Conservation (phyloP, 2,329 filamentous ascomycete genomes). For the Neonectria neomacrospora region DNA sequence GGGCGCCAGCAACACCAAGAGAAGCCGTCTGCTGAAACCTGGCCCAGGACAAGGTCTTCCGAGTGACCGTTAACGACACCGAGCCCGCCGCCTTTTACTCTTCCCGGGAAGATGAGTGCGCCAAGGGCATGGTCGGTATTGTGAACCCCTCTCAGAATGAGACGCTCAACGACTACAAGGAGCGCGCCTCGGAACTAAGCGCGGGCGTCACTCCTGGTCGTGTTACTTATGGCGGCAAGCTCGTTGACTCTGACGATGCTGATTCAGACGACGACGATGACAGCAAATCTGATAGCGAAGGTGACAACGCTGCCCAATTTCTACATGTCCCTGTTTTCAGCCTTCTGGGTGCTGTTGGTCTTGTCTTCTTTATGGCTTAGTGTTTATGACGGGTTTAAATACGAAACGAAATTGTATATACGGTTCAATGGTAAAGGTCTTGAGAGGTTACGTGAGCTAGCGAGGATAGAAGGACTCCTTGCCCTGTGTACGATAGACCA, state of each 20-base stretch:
- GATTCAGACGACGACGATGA: slow-evolving; percentile 25
- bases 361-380: background rate
- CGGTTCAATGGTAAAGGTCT: background rate
- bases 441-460: background rate
- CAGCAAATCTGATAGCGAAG: slow-evolving; percentile 14
- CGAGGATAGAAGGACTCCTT: background rate
- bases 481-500: background rate
- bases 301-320: background rate
- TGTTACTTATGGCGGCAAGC: slow-evolving; percentile 45
- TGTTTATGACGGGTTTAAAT: background rate
- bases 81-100: slow-evolving; percentile 54
- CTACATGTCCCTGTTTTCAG: background rate
- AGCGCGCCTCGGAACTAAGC: slow-evolving; percentile 43
- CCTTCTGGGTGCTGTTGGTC: background rate
- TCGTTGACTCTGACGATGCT: slow-evolving; percentile 39
- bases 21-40: slow-evolving; percentile 10
- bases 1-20: background rate
- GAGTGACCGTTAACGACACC: slow-evolving; percentile 48
- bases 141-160: slow-evolving; percentile 48
- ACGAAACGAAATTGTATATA: background rate
- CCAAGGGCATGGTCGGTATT: slow-evolving; percentile 54
- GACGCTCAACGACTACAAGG: slow-evolving; percentile 48
- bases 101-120: slow-evolving; percentile 52
- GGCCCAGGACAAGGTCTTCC: slow-evolving; percentile 49
- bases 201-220: slow-evolving; percentile 43